A percentile compares a stretch with the other conserved stretches of the same genome.
Conservation (phyloP, 345 rosid genomes). For the Euphorbia peplus region DNA sequence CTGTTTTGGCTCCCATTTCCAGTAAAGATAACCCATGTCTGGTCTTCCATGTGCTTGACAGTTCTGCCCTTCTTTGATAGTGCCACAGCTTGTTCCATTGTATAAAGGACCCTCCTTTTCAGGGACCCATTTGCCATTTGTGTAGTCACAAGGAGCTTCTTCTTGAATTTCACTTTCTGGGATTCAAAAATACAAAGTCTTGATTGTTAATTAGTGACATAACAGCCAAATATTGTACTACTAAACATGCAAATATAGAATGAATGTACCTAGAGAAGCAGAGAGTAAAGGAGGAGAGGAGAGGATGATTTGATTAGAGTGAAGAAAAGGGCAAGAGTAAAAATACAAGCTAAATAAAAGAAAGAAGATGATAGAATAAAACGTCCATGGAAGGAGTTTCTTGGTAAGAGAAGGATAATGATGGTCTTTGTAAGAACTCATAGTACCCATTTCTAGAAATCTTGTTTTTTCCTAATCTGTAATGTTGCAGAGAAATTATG, state of each 20-base stretch:
- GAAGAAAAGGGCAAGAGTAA: conserved; percentile 31
- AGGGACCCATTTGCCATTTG: conserved; percentile 64
- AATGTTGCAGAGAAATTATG: too few relatives aligned
- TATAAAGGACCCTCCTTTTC: conserved; percentile 74
- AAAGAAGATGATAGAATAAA: conserved; percentile 38
- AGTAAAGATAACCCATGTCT: conserved; percentile 66
- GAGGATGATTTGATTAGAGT: conserved; percentile 13
- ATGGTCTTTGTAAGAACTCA: conserved; percentile 37
- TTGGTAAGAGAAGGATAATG: conserved; percentile 23
- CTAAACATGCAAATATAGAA: neutral
- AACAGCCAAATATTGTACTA: too few relatives aligned
- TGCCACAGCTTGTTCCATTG: conserved; percentile 70
- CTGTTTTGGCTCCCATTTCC: conserved; percentile 84
- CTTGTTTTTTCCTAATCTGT: neutral
- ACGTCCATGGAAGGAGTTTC: conserved; percentile 44
- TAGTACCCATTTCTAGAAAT: conserved; percentile 34
- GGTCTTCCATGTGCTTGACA: conserved; percentile 86
- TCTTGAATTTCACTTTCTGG: conserved; percentile 40
- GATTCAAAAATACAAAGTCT: conserved; percentile 8
- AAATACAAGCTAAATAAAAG: conserved; percentile 50
- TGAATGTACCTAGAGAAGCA: conserved; percentile 26
- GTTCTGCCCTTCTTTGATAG: conserved; percentile 82
- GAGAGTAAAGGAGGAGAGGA: conserved; percentile 21
- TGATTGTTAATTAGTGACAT: too few relatives aligned
- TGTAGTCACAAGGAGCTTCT: conserved; percentile 61